Evolutionary conservation across 257 asterid genomes (phyloP).

Genomic region (Nicotiana sylvestris): DNA sequence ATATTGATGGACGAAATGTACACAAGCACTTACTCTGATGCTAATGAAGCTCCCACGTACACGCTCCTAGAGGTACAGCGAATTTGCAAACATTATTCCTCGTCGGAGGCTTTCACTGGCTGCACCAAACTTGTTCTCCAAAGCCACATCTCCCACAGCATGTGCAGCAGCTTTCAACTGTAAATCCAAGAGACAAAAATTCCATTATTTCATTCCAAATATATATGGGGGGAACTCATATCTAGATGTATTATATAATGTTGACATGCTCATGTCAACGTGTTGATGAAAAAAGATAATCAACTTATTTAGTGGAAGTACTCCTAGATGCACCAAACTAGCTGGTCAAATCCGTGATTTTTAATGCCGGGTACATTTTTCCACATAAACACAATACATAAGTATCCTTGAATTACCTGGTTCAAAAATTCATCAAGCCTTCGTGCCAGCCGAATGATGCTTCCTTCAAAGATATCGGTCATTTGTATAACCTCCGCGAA

Average conservation of each 20-base stretch:
- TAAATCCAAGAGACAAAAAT: not conserved
- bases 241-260: not conserved
- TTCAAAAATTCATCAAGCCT: conserved; percentile 94
- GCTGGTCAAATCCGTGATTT: not conserved
- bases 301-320: not conserved
- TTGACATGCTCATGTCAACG: not conserved
- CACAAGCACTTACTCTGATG: not conserved
- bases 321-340: conserved; percentile 5
- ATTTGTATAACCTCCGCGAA: conserved; percentile 72
- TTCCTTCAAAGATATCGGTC: conserved; percentile 96
- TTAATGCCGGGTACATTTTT: not conserved
- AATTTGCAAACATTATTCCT: conserved; percentile 97
- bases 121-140: conserved; percentile 73
- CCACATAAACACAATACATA: not conserved
- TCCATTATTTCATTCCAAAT: not conserved
- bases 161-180: conserved; percentile 90
- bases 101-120: conserved; percentile 94
- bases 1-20: not conserved
- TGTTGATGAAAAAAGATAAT: not conserved
- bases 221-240: not conserved
- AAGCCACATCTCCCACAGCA: conserved; percentile 83
- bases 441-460: conserved; percentile 84
- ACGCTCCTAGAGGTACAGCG: conserved; percentile 58
- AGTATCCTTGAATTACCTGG: conserved; percentile 47
- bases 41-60: not conserved